These are phyloP conservation scores for Flaveria ramosissima DNA, from an alignment of 129 eudicot genomes.

Conservation along the genomic window DNA sequence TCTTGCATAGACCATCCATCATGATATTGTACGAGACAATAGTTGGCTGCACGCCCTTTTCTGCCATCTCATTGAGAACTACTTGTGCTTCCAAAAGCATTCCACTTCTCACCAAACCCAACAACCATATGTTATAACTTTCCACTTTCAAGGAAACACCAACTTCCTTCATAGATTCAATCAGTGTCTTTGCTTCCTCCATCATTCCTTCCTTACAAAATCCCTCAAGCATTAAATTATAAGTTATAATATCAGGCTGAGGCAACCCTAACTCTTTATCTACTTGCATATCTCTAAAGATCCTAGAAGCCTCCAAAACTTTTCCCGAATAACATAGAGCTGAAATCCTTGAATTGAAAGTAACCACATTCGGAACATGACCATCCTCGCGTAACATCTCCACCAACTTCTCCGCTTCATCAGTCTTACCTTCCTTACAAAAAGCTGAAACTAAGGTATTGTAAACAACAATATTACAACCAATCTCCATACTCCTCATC, in stretches of 20 bases:
- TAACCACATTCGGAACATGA: slow-evolving; percentile 65
- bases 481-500: slow-evolving; percentile 55
- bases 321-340: slow-evolving; percentile 74
- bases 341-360: slow-evolving; percentile 86
- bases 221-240: slow-evolving; percentile 72
- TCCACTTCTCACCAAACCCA: slow-evolving; percentile 71
- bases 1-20: slow-evolving; percentile 65
- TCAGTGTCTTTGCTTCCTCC: slow-evolving; percentile 62
- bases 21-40: slow-evolving; percentile 59
- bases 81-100: slow-evolving; percentile 68
- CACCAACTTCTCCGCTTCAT: slow-evolving; percentile 79
- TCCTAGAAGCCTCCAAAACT: slow-evolving; percentile 76
- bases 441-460: slow-evolving; percentile 73
- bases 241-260: slow-evolving; percentile 64
- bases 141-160: slow-evolving; percentile 43
- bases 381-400: slow-evolving; percentile 80
- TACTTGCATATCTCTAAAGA: slow-evolving; percentile 90
- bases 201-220: slow-evolving; percentile 79
- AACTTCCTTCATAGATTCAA: slow-evolving; percentile 62
- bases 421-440: slow-evolving; percentile 68
- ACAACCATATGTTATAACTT: slow-evolving; percentile 78
- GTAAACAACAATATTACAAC: slow-evolving; percentile 59
- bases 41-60: slow-evolving; percentile 52
- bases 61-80: slow-evolving; percentile 66
- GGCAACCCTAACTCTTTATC: slow-evolving; percentile 74